Evolutionary conservation across 2,329 filamentous ascomycete species (phyloP).

Genomic region (Aureobasidium musti): DNA sequence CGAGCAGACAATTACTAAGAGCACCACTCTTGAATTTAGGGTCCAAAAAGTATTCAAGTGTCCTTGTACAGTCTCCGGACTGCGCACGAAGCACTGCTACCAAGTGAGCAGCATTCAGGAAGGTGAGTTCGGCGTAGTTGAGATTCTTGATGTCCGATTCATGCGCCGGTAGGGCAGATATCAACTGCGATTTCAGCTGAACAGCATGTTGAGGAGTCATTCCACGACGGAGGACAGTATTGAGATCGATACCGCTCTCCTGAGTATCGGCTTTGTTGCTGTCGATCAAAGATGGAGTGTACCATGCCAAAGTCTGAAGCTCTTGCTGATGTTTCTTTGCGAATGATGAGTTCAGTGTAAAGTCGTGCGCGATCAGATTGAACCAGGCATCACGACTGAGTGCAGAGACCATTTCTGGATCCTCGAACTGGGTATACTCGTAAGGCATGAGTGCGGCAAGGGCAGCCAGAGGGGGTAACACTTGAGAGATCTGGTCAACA

Average conservation of each 20-base stretch:
- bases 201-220: slow-evolving; percentile 76
- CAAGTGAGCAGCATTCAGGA: slow-evolving; percentile 84
- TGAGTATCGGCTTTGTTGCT: slow-evolving; percentile 86
- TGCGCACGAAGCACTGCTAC: slow-evolving; percentile 86
- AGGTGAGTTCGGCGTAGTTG: slow-evolving; percentile 88
- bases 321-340: slow-evolving; percentile 74
- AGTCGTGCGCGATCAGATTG: slow-evolving; percentile 93
- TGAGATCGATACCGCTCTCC: slow-evolving; percentile 95
- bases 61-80: slow-evolving; percentile 85
- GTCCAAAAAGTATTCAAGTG: slow-evolving; percentile 91
- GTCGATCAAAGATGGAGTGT: slow-evolving; percentile 83
- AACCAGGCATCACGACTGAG: slow-evolving; percentile 92
- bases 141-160: slow-evolving; percentile 77
- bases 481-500: slow-evolving; percentile 80
- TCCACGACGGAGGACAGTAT: slow-evolving; percentile 85
- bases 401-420: slow-evolving; percentile 51
- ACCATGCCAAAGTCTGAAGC: slow-evolving; percentile 78
- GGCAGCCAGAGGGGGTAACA: slow-evolving; percentile 83
- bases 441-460: slow-evolving; percentile 67
- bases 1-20: slow-evolving; percentile 64
- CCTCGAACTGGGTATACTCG: slow-evolving; percentile 52
- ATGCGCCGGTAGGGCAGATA: slow-evolving; percentile 71
- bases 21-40: slow-evolving; percentile 69
- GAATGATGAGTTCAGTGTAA: slow-evolving; percentile 71
- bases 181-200: slow-evolving; percentile 77